phyloP scores from a whole-genome alignment of 1,284 basidiomycete genomes.

The Puccinia coronata region DNA sequence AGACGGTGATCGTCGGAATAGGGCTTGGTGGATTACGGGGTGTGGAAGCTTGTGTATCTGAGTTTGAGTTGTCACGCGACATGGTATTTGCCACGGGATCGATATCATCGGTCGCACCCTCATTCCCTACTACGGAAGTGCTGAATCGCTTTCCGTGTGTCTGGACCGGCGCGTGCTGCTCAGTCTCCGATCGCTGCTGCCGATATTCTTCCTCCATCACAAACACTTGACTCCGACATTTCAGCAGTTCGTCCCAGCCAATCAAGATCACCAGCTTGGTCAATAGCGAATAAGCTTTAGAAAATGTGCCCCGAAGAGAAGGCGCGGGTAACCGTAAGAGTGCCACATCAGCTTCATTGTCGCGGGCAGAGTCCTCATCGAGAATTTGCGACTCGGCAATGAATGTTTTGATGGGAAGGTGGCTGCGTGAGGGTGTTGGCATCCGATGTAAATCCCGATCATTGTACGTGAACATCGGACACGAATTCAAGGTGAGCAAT shows the following conservation, averaged over 20 bases:
- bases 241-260: constrained; percentile 97
- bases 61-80: background rate
- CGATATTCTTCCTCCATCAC: constrained; percentile 99
- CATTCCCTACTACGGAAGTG: constrained; percentile 5
- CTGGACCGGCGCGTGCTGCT: constrained; percentile 60
- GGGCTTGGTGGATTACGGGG: constrained; percentile 29
- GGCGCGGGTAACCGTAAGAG: constrained; percentile 90
- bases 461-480: constrained; percentile 99
- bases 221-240: constrained; percentile 88
- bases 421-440: constrained; percentile 77
- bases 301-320: constrained; percentile 90
- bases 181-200: constrained; percentile 61
- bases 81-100: background rate
- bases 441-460: constrained; percentile 89
- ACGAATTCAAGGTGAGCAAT: constrained; percentile 92
- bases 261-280: constrained; percentile 87
- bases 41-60: constrained; percentile 21
- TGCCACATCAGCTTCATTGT: constrained; percentile 92
- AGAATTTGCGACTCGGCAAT: constrained; percentile 72
- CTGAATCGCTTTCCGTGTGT: constrained; percentile 65
- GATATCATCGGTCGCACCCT: background rate
- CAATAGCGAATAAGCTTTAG: constrained; percentile 86
- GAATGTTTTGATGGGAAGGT: constrained; percentile 80
- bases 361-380: constrained; percentile 67
- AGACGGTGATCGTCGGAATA: constrained; percentile 48